Base-by-base conservation (phyloP, 2,329 filamentous ascomycete species). In the Hypoxylon sp. region DNA sequence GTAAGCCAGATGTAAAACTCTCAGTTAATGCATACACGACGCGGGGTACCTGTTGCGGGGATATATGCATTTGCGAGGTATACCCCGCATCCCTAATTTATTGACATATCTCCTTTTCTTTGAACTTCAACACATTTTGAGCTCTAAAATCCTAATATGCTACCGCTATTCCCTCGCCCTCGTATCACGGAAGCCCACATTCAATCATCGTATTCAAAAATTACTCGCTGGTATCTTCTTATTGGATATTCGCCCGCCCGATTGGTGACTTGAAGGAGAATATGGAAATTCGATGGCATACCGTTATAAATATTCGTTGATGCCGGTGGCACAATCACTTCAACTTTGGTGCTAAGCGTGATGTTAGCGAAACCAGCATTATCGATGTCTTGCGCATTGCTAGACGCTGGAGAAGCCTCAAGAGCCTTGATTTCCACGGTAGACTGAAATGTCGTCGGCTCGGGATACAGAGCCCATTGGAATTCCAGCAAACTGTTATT, bases 141-240 rank as follows among this genome's bases (percentile, higher is more conserved):
- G 13, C 7, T 8, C 25, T 27, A 27, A 27, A 27, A 27, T 27
- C 12, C 25, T 27, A 27, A 27, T 27, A 27, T 11, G 25, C n/a
- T n/a, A n/a, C n/a, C n/a, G n/a, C n/a, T n/a, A 25, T 25, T 25
- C 9, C 21, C 9, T 25, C 26, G 9, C 9, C 8, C 26, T 27
- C 4, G 26, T 5, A 15, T 5, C 7, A 5, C 12, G n/a, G n/a
- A 25, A 37, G 12, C 15, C 8, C 8, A 19, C 9, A 1, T 9
- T 38, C 20, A 51, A 16, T 2, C 21, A 32, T 38, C 47, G 16
- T 51, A 44, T 7, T 32, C 32, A n/a, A 34, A 51, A 23, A 51
- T 20, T 3, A 51, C 32, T 12, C 47, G 43, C 40, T 32, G 36
- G n/a, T 51, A 51, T 15, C 47, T 37, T 16, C 27, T 21, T 7